Evolutionary conservation across 805 yeast species (phyloP).

Genomic region (Kodamaea nitidulidarum): DNA sequence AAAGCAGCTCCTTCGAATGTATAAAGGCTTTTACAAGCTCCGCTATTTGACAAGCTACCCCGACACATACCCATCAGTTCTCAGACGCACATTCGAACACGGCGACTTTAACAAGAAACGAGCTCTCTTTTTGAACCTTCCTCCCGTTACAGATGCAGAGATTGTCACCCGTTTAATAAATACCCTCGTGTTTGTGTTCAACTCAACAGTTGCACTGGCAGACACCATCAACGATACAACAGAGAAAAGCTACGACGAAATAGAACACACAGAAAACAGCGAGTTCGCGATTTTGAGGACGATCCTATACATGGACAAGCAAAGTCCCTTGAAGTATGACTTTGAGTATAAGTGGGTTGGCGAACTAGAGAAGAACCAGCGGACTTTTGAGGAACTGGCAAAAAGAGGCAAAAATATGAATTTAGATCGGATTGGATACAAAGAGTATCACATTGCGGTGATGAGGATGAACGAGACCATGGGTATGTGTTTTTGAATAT

Average conservation of each 20-base stretch:
- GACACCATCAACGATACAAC: conserved; percentile 1
- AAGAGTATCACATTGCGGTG: conserved; percentile 21
- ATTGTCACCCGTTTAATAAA: conserved; percentile 20
- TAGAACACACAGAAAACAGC: conserved; percentile 13
- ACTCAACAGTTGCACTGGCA: conserved; percentile 22
- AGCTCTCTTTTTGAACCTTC: conserved; percentile 9
- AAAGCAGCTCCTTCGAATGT: conserved; percentile 17
- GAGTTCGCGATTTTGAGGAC: conserved; percentile 24
- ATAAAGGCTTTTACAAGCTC: conserved; percentile 31
- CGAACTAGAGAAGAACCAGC: conserved; percentile 8
- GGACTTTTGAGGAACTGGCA: conserved; percentile 1
- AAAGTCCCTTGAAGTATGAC: conserved; percentile 23
- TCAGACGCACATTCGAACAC: conserved; percentile 24
- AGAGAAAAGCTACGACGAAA: conserved; percentile 16
- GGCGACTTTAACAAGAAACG: conserved; percentile 18
- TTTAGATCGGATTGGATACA: conserved; percentile 15
- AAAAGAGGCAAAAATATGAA: conserved; percentile 7
- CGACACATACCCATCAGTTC: conserved; percentile 1
- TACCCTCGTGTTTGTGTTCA: conserved; percentile 29
- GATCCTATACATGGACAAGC: conserved; percentile 20
- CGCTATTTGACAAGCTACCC: conserved; percentile 21
- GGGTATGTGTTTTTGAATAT: conserved; percentile 22
- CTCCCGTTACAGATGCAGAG: conserved; percentile 11
- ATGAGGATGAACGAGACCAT: conserved; percentile 28
- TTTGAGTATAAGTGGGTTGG: conserved; percentile 21